Percentiles rank a stretch among this genome's conserved stretches.
These are phyloP conservation scores for Pouteria campechiana DNA, from an alignment of 179 eudicot genomes.

Conservation along the genomic window DNA sequence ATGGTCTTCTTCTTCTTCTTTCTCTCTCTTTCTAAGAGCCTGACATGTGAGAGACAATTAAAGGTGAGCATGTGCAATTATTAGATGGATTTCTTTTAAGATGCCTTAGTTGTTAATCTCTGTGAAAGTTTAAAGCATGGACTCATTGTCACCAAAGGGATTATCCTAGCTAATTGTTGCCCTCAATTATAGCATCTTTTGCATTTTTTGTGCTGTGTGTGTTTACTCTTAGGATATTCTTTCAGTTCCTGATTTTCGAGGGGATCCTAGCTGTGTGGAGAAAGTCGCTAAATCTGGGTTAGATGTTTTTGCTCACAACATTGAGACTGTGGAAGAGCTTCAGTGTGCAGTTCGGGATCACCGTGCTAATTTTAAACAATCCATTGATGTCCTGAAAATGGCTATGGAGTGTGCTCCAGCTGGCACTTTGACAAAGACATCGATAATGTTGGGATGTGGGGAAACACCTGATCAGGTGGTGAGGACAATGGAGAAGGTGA, in stretches of 20 bases:
- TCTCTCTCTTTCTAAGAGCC: too few species aligned
- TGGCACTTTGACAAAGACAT: constrained; percentile 94
- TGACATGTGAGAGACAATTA: too few species aligned
- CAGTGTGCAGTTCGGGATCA: constrained; percentile 80
- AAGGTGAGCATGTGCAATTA: too few species aligned
- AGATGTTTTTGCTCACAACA: constrained; percentile 92
- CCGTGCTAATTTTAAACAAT: constrained; percentile 92
- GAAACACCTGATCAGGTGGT: constrained; percentile 95
- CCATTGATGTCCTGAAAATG: constrained; percentile 66
- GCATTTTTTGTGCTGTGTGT: too few species aligned
- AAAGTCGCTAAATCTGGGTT: constrained; percentile 81
- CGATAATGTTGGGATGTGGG: constrained; percentile 93
- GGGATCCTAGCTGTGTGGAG: constrained; percentile 71
- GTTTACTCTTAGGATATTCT: too few species aligned
- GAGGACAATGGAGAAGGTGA: constrained; percentile 92
- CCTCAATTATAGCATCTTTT: too few species aligned
- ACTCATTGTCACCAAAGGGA: too few species aligned
- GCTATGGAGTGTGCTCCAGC: constrained; percentile 83
- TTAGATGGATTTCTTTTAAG: too few species aligned
- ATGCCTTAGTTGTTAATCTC: too few species aligned
- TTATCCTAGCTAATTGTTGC: too few species aligned
- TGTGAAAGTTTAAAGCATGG: too few species aligned
- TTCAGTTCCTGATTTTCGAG: constrained; percentile 95
- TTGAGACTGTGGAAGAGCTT: constrained; percentile 96
- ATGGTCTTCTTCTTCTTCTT: too few species aligned